Base-by-base conservation (phyloP, 352 stramenopile species). In the Pythium sp. region DNA sequence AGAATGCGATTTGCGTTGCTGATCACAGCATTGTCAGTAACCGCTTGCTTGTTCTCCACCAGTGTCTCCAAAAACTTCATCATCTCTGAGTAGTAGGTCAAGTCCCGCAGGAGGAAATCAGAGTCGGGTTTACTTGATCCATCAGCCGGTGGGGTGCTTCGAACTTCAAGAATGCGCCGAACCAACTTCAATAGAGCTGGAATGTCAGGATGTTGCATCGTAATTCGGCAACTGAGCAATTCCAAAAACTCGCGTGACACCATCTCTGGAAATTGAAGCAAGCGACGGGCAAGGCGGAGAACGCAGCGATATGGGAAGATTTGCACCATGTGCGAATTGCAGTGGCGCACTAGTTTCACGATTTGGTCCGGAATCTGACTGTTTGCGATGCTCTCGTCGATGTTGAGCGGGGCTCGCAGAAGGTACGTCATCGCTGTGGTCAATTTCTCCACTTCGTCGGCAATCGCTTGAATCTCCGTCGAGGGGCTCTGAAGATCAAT, bases 1-100 rank as follows among this genome's bases (percentile, higher is more conserved):
- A 94, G 56, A 2, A 94, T 84, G 15, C 86, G 84, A 51, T 94
- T 91, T 2, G 83, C 76, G 46, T 94, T 94, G 18, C 84, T 91
- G 8, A 92, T 59, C 2, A 92, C 64, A 14, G 79, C 74, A 0
- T 68, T 64, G 18, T 94, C 86, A 3, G 75, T 64, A 41, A 4
- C 55, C 32, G 75, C 55, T 8, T 79, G 70, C 26, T 86, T 87
- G 59, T 75, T 81, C 56, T 86, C 77, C 9, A 89, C 68, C 28
- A 89, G 11, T 5, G 69, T 65, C 72, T 89, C 79, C 36, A 89
- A 57, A 58, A 87, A 85, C 7, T 76, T 75, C 8, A 92, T 34
- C 86, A 91, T 89, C 24, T 77, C 72, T 11, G 72, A 64, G 43
- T 81, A 91, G 34, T 91, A 94, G 30, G 80, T 87, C 24, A 94